These are phyloP conservation scores for Exophiala viscosa DNA, from an alignment of 2,329 filamentous ascomycete genomes.

Conservation along the genomic window DNA sequence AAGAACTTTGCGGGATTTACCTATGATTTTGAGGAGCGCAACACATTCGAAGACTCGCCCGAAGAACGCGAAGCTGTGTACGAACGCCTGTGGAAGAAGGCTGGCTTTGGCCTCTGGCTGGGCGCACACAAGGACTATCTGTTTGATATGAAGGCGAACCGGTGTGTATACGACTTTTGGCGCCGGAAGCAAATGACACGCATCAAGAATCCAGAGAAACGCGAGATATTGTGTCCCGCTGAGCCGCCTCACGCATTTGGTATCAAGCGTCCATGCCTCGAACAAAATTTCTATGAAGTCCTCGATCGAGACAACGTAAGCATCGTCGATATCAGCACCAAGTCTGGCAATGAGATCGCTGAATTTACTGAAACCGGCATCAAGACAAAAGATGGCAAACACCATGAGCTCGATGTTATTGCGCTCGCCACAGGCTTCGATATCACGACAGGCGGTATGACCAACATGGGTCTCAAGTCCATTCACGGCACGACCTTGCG, in stretches of 20 bases:
- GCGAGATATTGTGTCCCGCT: conserved; percentile 51
- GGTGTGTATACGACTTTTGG: conserved; percentile 55
- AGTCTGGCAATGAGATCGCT: conserved; percentile 40
- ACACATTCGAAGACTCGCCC: conserved; percentile 29
- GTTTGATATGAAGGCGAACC: conserved; percentile 47
- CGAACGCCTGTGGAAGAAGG: conserved; percentile 48
- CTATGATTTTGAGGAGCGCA: conserved; percentile 57
- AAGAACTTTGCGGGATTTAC: conserved; percentile 51
- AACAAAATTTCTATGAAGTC: conserved; percentile 51
- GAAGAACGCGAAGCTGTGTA: conserved; percentile 43
- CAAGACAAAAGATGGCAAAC: conserved; percentile 36
- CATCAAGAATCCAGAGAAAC: conserved; percentile 49
- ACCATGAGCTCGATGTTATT: conserved; percentile 40
- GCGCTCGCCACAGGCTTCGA: conserved; percentile 45
- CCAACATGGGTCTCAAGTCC: conserved; percentile 38
- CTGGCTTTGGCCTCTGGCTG: conserved; percentile 55
- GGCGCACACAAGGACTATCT: conserved; percentile 48
- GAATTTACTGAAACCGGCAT: conserved; percentile 42
- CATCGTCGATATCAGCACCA: conserved; percentile 44
- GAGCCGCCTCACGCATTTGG: conserved; percentile 56
- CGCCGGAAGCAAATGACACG: conserved; percentile 49
- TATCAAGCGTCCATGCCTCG: conserved; percentile 49
- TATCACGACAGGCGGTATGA: conserved; percentile 42
- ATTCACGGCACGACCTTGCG: conserved; percentile 28
- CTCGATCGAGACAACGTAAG: conserved; percentile 47